Percentiles rank a stretch among this genome's conserved stretches.
Evolutionary conservation across 176 grass and related monocot species (phyloP).

Genomic region (Miscanthus lutarioriparius): DNA sequence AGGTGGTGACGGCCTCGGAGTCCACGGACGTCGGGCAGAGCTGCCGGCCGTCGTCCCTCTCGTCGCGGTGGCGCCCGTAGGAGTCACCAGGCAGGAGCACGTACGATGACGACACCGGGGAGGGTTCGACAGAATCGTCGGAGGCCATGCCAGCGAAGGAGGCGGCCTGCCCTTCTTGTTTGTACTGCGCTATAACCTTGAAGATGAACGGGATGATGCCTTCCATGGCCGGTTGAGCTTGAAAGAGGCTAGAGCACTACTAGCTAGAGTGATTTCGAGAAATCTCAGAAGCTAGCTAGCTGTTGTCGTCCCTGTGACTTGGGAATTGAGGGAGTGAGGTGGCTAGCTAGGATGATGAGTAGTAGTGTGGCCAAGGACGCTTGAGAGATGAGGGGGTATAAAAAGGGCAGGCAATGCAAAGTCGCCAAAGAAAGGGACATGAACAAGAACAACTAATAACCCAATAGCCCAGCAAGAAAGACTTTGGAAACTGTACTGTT

Average conservation of each 20-base stretch:
- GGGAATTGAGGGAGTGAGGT: neutral
- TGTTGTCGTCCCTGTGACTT: neutral
- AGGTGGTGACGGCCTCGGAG: neutral
- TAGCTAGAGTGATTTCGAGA: neutral
- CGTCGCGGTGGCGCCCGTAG: constrained; percentile 5
- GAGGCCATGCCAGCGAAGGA: constrained; percentile 24
- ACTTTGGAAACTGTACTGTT: constrained; percentile 1
- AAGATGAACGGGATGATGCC: constrained; percentile 75
- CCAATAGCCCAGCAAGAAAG: neutral
- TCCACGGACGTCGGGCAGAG: constrained; percentile 7
- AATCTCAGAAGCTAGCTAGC: constrained; percentile 8
- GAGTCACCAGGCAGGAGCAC: constrained; percentile 49
- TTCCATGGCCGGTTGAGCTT: constrained; percentile 36
- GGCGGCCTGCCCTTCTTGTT: constrained; percentile 24
- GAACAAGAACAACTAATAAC: neutral
- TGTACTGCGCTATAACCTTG: constrained; percentile 59
- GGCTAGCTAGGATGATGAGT: neutral
- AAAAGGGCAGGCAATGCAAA: constrained; percentile 37
- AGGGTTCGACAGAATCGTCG: constrained; percentile 8
- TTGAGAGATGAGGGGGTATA: constrained; percentile 22
- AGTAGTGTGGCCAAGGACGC: neutral
- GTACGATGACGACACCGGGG: constrained; percentile 33
- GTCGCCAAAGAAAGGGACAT: constrained; percentile 26
- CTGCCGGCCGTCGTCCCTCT: constrained; percentile 3
- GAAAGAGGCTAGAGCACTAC: neutral